Evolutionary conservation across 495 filamentous ascomycete genomes (phyloP), one percentile per base, ranked within the genome.

Genomic region (Penicillium fimorum): DNA sequence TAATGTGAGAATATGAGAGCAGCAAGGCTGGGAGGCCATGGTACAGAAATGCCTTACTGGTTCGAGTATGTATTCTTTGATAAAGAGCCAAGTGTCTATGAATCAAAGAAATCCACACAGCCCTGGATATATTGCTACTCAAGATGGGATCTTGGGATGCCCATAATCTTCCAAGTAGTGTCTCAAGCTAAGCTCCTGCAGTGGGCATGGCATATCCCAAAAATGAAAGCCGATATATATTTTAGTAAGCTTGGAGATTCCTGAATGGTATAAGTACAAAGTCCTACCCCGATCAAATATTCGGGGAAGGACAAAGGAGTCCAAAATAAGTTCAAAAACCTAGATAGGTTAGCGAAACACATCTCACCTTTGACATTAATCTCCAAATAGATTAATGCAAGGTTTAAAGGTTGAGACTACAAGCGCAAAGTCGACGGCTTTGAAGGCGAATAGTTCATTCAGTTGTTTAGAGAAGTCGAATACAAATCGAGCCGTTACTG

Each of bases 401-500:
- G 41, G 22, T 38, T 47, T 30, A 17, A 47, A 46, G 24, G 52
- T 35, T 35, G 68, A 68, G 60, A 74, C 74, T 76, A 76, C 74
- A 75, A 65, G 67, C 65, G 62, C 66, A 65, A 69, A 70, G 66
- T 67, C 65, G 66, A 66, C 61, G 56, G 61, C 61, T 63, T 70
- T 70, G 71, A 62, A 56, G 69, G 69, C 61, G 66, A 58, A 47
- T 53, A 33, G 57, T 49, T 53, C 62, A 60, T 62, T 57, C 35
- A 56, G 52, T 60, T 57, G 59, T 68, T 65, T 61, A 63, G 57
- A 60, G 44, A 53, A 57, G 65, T 66, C 73, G 73, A 68, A 76
- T 74, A 76, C 68, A 71, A 71, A 71, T 69, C 76, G 73, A 71
- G 71, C 75, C 76, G 76, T 79, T 79, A 79, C 74, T 72, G 69